A percentile compares a stretch with the other conserved stretches of the same genome.
These are phyloP conservation scores for Cercospora citrullina DNA, from an alignment of 2,329 filamentous ascomycete genomes.

Conservation along the genomic window DNA sequence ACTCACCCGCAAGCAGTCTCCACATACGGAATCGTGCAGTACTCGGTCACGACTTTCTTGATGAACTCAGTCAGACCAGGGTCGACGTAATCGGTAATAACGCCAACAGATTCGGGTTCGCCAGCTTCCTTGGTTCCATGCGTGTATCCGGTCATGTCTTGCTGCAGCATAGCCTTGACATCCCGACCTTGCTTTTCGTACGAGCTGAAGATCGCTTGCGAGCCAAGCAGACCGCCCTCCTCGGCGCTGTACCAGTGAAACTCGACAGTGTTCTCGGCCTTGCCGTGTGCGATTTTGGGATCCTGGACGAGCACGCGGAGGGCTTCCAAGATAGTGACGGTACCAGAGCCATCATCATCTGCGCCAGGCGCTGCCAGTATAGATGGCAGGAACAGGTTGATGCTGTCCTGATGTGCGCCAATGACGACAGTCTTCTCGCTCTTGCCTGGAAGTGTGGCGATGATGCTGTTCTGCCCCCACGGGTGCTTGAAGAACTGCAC, in stretches of 20 bases:
- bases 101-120: conserved; percentile 79
- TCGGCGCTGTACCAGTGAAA: conserved; percentile 97
- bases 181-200: conserved; percentile 74
- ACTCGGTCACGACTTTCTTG: conserved; percentile 81
- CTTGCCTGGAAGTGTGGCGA: conserved; percentile 85
- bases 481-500: conserved; percentile 75
- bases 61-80: conserved; percentile 81
- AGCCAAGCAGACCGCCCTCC: conserved; percentile 82
- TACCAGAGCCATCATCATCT: conserved; percentile 85
- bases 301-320: conserved; percentile 72
- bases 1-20: conserved; percentile 82
- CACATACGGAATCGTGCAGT: conserved; percentile 84
- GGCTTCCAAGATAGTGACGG: conserved; percentile 91
- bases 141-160: conserved; percentile 94
- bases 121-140: conserved; percentile 81
- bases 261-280: conserved; percentile 82
- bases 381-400: conserved; percentile 86
- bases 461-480: conserved; percentile 87
- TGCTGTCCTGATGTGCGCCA: conserved; percentile 76
- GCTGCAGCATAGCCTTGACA: conserved; percentile 95
- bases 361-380: conserved; percentile 83
- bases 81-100: conserved; percentile 91
- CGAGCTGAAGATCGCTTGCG: conserved; percentile 80
- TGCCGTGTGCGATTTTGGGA: conserved; percentile 67
- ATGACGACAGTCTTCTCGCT: conserved; percentile 82